A percentile compares a stretch with the other conserved stretches of the same genome.
Conservation (phyloP, 2,329 filamentous ascomycete genomes). For the Clonostachys solani region DNA sequence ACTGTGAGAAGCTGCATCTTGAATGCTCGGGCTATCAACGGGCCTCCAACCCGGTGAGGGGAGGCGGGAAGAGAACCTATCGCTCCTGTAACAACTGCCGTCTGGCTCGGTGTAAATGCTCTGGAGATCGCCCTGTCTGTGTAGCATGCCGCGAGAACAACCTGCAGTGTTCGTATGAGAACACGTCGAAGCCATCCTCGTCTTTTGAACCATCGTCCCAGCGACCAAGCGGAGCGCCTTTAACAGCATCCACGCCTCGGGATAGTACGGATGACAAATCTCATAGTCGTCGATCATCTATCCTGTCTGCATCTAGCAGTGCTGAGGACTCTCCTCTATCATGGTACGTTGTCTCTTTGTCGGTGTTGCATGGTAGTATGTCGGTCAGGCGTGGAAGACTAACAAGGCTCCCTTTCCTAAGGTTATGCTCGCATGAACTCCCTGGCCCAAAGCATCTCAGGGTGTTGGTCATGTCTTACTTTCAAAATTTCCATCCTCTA, state of each 20-base stretch:
- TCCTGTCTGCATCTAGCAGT: background rate
- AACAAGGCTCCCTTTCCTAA: background rate
- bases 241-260: too few species aligned
- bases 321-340: background rate
- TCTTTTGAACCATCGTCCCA: too few species aligned
- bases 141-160: background rate
- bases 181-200: background rate
- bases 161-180: background rate
- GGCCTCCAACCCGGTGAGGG: background rate
- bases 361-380: too few species aligned
- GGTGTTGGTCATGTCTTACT: background rate
- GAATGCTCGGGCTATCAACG: background rate
- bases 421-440: conserved; percentile 4
- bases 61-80: background rate
- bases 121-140: conserved; percentile 3
- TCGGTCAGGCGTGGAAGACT: background rate
- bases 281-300: background rate
- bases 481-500: background rate
- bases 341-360: background rate
- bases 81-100: conserved; percentile 3
- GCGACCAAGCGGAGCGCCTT: too few species aligned
- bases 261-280: background rate
- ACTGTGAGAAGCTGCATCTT: conserved; percentile 7
- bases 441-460: conserved; percentile 3
- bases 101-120: conserved; percentile 2